Percentiles rank a stretch among this genome's conserved stretches.
These are phyloP conservation scores for Aspergillus mulundensis DNA, from an alignment of 495 filamentous ascomycete species.

Conservation along the genomic window DNA sequence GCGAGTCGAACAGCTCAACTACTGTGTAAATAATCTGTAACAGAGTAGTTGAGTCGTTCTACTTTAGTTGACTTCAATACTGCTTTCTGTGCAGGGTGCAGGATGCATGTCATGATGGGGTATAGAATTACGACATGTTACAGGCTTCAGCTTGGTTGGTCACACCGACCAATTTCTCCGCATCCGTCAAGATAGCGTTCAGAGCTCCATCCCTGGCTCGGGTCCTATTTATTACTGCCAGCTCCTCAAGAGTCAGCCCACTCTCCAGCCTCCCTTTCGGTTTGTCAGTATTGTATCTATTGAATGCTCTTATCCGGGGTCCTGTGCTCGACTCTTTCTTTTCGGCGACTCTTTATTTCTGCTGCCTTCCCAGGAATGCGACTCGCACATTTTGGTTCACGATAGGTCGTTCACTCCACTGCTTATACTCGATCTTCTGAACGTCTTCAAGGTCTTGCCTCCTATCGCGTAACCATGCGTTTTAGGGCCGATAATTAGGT, in stretches of 20 bases:
- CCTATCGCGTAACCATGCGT: slow-evolving; percentile 15
- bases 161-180: slow-evolving; percentile 15
- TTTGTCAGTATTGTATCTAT: neutral
- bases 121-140: too few relatives aligned
- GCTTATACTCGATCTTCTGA: neutral
- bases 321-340: too few relatives aligned
- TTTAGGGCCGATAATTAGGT: slow-evolving; percentile 4
- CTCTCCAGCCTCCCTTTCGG: slow-evolving; percentile 2
- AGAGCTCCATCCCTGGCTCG: too few relatives aligned
- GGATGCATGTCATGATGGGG: neutral
- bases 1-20: too few relatives aligned
- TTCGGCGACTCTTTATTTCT: neutral
- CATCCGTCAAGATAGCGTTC: slow-evolving; percentile 16
- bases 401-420: neutral
- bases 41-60: too few relatives aligned
- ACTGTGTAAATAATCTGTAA: too few relatives aligned
- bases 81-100: neutral
- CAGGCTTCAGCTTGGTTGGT: slow-evolving; percentile 12
- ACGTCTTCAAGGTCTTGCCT: neutral
- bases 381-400: neutral
- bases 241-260: slow-evolving; percentile 5
- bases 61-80: too few relatives aligned
- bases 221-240: too few relatives aligned
- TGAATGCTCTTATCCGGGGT: neutral
- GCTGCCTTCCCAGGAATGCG: neutral